Evolutionary conservation across 768 basidiomycete genomes (phyloP).

Genomic region (Lentinus tigrinus): DNA sequence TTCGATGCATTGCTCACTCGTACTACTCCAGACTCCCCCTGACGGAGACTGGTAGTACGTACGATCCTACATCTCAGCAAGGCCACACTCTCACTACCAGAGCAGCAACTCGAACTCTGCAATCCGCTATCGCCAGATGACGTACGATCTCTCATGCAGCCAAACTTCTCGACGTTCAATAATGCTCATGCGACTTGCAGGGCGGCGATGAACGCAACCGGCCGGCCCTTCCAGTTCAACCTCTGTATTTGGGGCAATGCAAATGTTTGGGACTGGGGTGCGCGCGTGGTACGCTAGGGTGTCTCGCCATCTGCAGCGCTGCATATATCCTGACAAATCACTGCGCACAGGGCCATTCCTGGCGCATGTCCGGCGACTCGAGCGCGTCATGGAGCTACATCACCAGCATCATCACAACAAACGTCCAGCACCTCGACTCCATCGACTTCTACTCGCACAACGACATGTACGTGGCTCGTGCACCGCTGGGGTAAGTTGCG

Average conservation of each 20-base stretch:
- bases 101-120: slow-evolving; percentile 56
- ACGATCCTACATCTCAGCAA: neutral
- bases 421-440: slow-evolving; percentile 40
- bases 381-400: slow-evolving; percentile 51
- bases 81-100: neutral
- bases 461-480: slow-evolving; percentile 40
- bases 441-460: slow-evolving; percentile 51
- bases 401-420: slow-evolving; percentile 42
- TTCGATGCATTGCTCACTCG: neutral
- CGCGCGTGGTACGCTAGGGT: slow-evolving; percentile 39
- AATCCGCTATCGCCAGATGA: slow-evolving; percentile 56
- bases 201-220: slow-evolving; percentile 43
- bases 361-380: slow-evolving; percentile 52
- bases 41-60: slow-evolving; percentile 50
- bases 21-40: slow-evolving; percentile 31
- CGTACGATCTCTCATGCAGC: slow-evolving; percentile 31
- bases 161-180: neutral
- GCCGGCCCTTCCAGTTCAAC: slow-evolving; percentile 46
- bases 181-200: slow-evolving; percentile 24
- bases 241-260: slow-evolving; percentile 57
- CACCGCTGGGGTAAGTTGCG: too few species aligned
- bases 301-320: neutral
- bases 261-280: slow-evolving; percentile 60
- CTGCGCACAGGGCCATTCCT: slow-evolving; percentile 44
- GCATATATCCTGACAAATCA: neutral